Percentiles rank a stretch among this genome's conserved stretches.
Evolutionary conservation across 306 rosid species (phyloP).

Genomic region (cucumber (Cucumis sativus)): Cucumber_9930_V3 NC_026657.2:7346501-7347000

Average conservation of each 20-base stretch:
- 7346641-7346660: conserved; percentile 42
- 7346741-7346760: conserved; percentile 27
- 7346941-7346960: not conserved
- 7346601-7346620: conserved; percentile 18
- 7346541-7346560: conserved; percentile 44
- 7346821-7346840: conserved; percentile 4
- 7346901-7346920: not conserved
- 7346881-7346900: conserved; percentile 2
- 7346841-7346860: conserved; percentile 17
- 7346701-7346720: conserved; percentile 33
- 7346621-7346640: conserved; percentile 55
- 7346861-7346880: conserved; percentile 1
- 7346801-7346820: conserved; percentile 14
- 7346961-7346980: not conserved
- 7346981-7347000: conserved; percentile 11
- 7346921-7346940: not conserved
- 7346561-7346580: conserved; percentile 59
- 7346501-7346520: conserved; percentile 7
- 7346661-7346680: conserved; percentile 31
- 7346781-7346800: conserved; percentile 16
- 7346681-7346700: conserved; percentile 43
- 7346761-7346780: conserved; percentile 20
- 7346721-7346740: conserved; percentile 19
- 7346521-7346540: conserved; percentile 18
- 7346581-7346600: conserved; percentile 66